Evolutionary conservation across 78 protist species (phyloP), one percentile per base, ranked within the genome.

Genomic region (Dictyostelium brefeldianum): DNA sequence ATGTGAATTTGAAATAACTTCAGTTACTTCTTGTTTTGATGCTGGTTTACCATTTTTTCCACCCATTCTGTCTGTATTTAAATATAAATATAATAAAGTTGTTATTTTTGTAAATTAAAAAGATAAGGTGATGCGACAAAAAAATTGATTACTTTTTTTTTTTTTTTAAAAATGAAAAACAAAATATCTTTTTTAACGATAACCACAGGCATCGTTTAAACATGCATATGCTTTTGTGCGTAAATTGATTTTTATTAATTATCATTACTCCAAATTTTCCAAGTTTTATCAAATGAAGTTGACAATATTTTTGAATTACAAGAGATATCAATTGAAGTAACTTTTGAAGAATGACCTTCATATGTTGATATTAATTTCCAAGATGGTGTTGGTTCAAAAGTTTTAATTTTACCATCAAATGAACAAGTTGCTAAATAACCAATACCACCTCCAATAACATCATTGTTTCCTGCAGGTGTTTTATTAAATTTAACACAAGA

Each of bases 281-380:
- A 90, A 18, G 95, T 90, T 48, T 81, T 80, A 53, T 90, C 95
- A 69, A 90, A 80, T 2, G 95, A 90, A 50, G 89, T 46, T 36
- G 95, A 90, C 10, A 90, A 47, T 6, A 90, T 75, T 73, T 79
- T 80, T 10, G 82, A 47, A 53, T 78, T 81, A 57, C 53, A 83
- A 25, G 18, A 46, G n/a, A 73, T 59, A 69, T 78, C 90, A 1
- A 69, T 57, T 15, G 75, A 73, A n/a, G 89, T 83, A 5, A 79
- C 83, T 47, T 57, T 81, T 22, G 79, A 70, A 22, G 85, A 70
- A 70, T 81, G 90, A 11, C 95, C 89, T 78, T 69, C 84, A 8
- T 70, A 27, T 8, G 85, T 69, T 18, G 83, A 20, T 5, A 83
- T 54, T 14, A 65, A 69, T 57, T 31, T 75, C 84, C 90, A 85